Evolutionary conservation across 2,329 filamentous ascomycete genomes (phyloP), one percentile per base, ranked within the genome.

Genomic region (Trichoderma koningiopsis): DNA sequence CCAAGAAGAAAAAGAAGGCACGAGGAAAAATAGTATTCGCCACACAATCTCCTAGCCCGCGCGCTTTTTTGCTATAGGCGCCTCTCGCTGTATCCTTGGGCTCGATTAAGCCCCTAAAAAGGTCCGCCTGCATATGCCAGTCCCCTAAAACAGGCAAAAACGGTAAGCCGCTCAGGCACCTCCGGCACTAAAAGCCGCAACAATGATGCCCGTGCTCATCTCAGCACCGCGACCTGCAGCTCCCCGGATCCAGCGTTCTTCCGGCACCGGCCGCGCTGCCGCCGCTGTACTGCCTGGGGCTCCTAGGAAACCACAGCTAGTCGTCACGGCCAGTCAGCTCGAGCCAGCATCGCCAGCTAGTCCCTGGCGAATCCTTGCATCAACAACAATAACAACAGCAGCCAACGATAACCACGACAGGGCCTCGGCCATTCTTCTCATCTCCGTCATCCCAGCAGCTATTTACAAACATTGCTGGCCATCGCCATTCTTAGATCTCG

Each of bases 201-300:
- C 16, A 8, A 8, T 33, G 27, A 22, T 29, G 31, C 40, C 40
- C 6, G 19, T 43, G 40, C 40, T 40, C 37, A 40, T 16, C 40
- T n/a, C 37, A 40, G 40, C 40, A 10, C 40, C n/a, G 40, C 40
- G 40, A 19, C 35, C 14, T 16, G 35, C 53, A 14, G 40, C 40
- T 19, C 16, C 5, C 65, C 66, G 57, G 69, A 62, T 24, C 24
- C 29, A 56, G 66, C 66, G 66, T 72, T 71, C 66, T 71, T 70
- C 70, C 64, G 70, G 40, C 62, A 52, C 71, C 70, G 57, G 35
- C 37, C 55, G 5, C 56, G 29, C 40, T 40, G 19, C 43, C 24
- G 53, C 68, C 55, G 49, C 31, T 24, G 53, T 24, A 31, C 53
- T 35, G 53, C 56, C 16, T 22, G 33, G 37, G 56, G 43, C 40